Conservation (phyloP, 805 yeast genomes). For the Monosporozyma servazzii region DNA sequence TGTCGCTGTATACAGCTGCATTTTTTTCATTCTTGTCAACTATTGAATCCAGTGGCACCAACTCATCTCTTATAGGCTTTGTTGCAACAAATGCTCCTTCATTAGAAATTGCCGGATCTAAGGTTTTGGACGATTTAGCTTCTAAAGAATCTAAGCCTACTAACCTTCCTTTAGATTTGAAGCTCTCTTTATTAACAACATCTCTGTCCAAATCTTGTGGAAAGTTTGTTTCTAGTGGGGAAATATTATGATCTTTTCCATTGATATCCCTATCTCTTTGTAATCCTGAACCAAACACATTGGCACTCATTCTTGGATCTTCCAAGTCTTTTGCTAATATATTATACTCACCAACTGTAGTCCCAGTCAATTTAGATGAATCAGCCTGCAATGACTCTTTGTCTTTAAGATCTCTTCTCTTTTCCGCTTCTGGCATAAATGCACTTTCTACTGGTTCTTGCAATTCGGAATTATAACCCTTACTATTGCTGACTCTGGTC, state of each 20-base stretch:
- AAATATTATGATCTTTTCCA: not conserved
- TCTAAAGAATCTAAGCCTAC: not conserved
- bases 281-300: not conserved
- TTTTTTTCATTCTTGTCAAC: not conserved
- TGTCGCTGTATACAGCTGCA: not conserved
- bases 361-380: not conserved
- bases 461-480: not conserved
- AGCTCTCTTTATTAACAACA: not conserved
- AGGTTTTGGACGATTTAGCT: not conserved
- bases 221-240: not conserved
- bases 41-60: not conserved
- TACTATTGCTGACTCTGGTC: not conserved
- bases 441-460: not conserved
- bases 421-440: not conserved
- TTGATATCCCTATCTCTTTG: not conserved
- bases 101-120: not conserved
- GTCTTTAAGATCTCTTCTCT: not conserved
- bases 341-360: not conserved
- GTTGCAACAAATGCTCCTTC: not conserved
- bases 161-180: not conserved
- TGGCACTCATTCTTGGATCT: not conserved
- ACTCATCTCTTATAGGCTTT: not conserved
- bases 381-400: not conserved
- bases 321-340: not conserved
- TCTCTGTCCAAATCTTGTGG: not conserved